Evolutionary conservation across 768 basidiomycete genomes (phyloP).

Genomic region (Cystobasidiopsis lactophilus): DNA sequence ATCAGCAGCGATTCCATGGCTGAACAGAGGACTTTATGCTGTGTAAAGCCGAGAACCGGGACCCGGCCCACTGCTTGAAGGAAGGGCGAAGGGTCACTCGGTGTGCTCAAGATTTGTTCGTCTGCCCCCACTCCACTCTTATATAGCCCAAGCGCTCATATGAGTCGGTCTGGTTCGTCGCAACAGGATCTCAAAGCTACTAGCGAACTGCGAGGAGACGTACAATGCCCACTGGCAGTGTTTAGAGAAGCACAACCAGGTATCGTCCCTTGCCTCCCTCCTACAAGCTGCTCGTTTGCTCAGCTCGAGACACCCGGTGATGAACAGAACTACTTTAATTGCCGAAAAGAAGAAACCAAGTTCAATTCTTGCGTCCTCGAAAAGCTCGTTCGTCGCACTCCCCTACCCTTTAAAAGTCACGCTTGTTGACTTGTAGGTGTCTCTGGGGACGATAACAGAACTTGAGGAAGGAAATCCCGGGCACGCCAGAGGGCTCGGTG

Average conservation of each 20-base stretch:
- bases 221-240: constrained; percentile 89
- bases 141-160: too few species aligned
- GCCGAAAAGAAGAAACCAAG: constrained; percentile 65
- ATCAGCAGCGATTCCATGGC: not conserved
- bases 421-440: not conserved
- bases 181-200: constrained; percentile 72
- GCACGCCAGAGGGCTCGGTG: constrained; percentile 52
- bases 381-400: constrained; percentile 38
- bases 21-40: constrained; percentile 82
- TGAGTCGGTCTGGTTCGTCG: too few species aligned
- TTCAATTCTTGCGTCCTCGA: constrained; percentile 91
- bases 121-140: too few species aligned
- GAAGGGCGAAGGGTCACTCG: constrained; percentile 89
- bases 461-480: constrained; percentile 73
- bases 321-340: constrained; percentile 66
- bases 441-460: constrained; percentile 36
- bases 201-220: constrained; percentile 66
- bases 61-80: constrained; percentile 80
- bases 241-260: constrained; percentile 84
- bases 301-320: not conserved
- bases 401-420: not conserved
- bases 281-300: not conserved
- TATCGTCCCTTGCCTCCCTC: constrained; percentile 25
- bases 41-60: constrained; percentile 76
- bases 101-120: constrained; percentile 74